Evolutionary conservation across 805 yeast genomes (phyloP), one percentile per base, ranked within the genome.

Genomic region (Ogataea pilisensis): DNA sequence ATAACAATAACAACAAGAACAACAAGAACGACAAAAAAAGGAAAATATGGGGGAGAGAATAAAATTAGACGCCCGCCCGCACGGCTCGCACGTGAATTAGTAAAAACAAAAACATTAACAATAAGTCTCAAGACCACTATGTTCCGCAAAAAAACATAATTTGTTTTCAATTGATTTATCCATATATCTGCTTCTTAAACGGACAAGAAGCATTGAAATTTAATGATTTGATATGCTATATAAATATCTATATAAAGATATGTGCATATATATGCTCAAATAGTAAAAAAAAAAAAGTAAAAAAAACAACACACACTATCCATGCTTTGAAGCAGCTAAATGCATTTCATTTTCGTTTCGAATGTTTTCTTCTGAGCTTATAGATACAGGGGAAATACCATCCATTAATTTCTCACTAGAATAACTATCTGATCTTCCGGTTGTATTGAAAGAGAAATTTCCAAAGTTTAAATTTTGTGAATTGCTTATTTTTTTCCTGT

Each of bases 401-500:
- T 48, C 51, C 44, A 41, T 28, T 13, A 39, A 17, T 21, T 44
- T 45, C 9, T 38, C 43, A 27, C 41, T 33, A 14, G 43, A 28
- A n/a, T 36, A 41, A 26, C 41, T 41, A 33, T 43, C 51, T 21
- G 38, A 38, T 27, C 43, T 30, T 14, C 37, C 44, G 21, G 43
- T 38, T 8, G 54, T 35, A 21, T 31, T 39, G 19, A 52, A 37
- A 16, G 55, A 43, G 33, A 50, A 52, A 24, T 52, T 50, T n/a
- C 47, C 38, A 36, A 52, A 52, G 35, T 33, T 46, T 9, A 51
- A 41, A 22, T 22, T 22, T 22, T 22, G 26, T 6, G 51, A 45
- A 28, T 38, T 35, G 11, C 42, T 34, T 20, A 46, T 45, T 24
- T 42, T 43, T 37, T 44, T 50, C 18, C 53, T 43, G 4, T 53